Evolutionary conservation across 2,329 filamentous ascomycete genomes (phyloP).

Genomic region (Nigrograna mackinnonii): DNA sequence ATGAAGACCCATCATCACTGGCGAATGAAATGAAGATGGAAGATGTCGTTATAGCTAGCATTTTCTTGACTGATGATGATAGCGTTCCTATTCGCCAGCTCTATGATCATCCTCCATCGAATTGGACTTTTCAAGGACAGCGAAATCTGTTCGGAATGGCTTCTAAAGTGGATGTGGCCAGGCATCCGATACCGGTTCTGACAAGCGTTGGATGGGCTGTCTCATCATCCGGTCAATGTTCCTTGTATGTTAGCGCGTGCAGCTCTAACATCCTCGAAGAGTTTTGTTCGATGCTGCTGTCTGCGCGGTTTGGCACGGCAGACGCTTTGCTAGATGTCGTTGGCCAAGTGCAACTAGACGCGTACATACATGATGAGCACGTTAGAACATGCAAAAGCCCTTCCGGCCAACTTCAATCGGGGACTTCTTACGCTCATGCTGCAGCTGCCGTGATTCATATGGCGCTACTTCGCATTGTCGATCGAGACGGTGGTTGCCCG

Average conservation of each 20-base stretch:
- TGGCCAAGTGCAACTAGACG: neutral
- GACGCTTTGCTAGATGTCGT: constrained; percentile 1
- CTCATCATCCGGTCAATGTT: neutral
- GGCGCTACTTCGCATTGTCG: neutral
- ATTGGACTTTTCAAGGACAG: neutral
- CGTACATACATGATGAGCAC: neutral
- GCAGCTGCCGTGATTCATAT: neutral
- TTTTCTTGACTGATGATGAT: neutral
- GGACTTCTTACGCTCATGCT: neutral
- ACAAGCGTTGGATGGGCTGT: neutral
- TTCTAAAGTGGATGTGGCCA: neutral
- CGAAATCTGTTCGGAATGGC: neutral
- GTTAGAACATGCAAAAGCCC: neutral
- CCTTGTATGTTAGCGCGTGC: neutral
- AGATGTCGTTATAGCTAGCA: neutral
- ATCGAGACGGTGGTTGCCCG: neutral
- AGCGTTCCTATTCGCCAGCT: neutral
- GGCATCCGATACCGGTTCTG: neutral
- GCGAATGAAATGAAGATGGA: neutral
- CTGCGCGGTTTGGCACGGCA: neutral
- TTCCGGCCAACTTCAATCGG: neutral
- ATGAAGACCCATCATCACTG: neutral
- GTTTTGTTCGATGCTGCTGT: neutral
- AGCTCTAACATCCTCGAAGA: neutral
- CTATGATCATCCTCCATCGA: neutral